A percentile compares a stretch with the other conserved stretches of the same genome.
Evolutionary conservation across 2,329 filamentous ascomycete species (phyloP).

Genomic region (Neocatenulostroma microsporum): DNA sequence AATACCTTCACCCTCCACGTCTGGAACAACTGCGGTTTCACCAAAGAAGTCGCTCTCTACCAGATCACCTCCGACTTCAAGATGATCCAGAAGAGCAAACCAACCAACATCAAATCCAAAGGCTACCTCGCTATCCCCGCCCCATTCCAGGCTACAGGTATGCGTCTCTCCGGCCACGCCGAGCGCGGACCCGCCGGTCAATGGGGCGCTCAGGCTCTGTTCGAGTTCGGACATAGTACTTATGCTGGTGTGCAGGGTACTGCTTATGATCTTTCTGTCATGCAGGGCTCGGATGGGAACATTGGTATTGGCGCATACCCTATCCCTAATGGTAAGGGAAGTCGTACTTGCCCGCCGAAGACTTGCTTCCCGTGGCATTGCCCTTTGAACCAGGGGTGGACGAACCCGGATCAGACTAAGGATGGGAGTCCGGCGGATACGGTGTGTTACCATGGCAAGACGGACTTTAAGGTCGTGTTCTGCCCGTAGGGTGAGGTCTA

Average conservation of each 20-base stretch:
- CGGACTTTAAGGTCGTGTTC: slow-evolving; percentile 22
- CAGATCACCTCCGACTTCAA: slow-evolving; percentile 18
- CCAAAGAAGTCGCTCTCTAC: slow-evolving; percentile 24
- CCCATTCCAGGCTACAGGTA: slow-evolving; percentile 19
- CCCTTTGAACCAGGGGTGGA: slow-evolving; percentile 20
- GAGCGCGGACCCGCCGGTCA: slow-evolving; percentile 20
- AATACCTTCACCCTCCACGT: slow-evolving; percentile 23
- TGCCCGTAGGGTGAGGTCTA: slow-evolving; percentile 13
- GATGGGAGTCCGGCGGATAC: slow-evolving; percentile 24
- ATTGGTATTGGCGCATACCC: slow-evolving; percentile 20
- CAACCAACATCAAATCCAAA: slow-evolving; percentile 15
- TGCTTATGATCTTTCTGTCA: slow-evolving; percentile 22
- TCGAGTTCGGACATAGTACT: slow-evolving; percentile 24
- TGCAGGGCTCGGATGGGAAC: slow-evolving; percentile 19
- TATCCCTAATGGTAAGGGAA: slow-evolving; percentile 6
- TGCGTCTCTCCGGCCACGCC: slow-evolving; percentile 23
- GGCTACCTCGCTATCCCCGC: slow-evolving; percentile 13
- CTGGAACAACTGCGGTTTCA: slow-evolving; percentile 21
- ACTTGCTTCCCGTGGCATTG: slow-evolving; percentile 20
- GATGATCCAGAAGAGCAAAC: slow-evolving; percentile 17
- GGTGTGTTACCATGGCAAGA: slow-evolving; percentile 25
- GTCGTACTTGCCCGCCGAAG: slow-evolving; percentile 17
- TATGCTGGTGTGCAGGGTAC: slow-evolving; percentile 17
- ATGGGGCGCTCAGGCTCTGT: slow-evolving; percentile 22
- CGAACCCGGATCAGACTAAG: slow-evolving; percentile 17